Conservation (phyloP, 108 stramenopile species). For the Nannochloropsis granulata region DNA sequence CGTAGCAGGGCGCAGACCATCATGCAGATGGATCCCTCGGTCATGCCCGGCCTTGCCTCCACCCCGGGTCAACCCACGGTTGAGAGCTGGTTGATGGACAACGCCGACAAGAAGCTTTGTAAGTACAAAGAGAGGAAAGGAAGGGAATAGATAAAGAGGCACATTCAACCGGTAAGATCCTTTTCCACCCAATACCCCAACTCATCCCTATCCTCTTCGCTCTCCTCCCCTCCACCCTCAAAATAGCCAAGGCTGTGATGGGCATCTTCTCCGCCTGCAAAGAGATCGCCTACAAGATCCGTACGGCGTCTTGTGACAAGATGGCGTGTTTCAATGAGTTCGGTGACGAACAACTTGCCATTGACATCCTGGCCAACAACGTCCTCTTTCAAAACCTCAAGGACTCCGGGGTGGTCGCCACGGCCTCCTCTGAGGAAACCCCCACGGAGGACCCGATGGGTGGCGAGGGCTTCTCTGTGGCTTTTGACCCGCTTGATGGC, state of each 20-base stretch:
- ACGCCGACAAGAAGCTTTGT: neutral
- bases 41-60: neutral
- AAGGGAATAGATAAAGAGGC: too few species aligned
- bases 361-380: conserved; percentile 42
- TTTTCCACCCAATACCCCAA: too few species aligned
- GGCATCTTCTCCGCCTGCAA: conserved; percentile 38
- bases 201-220: neutral
- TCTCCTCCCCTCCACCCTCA: neutral
- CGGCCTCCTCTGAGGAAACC: conserved; percentile 40
- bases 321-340: conserved; percentile 42
- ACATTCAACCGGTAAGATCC: too few species aligned
- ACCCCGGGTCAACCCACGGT: neutral
- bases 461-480: conserved; percentile 53
- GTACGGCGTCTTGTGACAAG: conserved; percentile 38
- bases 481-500: conserved; percentile 52
- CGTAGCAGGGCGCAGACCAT: neutral
- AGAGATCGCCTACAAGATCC: conserved; percentile 42
- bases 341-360: conserved; percentile 42
- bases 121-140: neutral
- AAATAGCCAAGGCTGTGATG: conserved; percentile 12
- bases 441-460: conserved; percentile 36
- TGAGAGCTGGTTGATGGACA: neutral
- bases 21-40: neutral
- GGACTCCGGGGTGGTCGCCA: conserved; percentile 28
- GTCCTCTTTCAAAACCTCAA: conserved; percentile 43